Conservation (phyloP, 768 basidiomycete species). For the Podaxis sp. region DNA sequence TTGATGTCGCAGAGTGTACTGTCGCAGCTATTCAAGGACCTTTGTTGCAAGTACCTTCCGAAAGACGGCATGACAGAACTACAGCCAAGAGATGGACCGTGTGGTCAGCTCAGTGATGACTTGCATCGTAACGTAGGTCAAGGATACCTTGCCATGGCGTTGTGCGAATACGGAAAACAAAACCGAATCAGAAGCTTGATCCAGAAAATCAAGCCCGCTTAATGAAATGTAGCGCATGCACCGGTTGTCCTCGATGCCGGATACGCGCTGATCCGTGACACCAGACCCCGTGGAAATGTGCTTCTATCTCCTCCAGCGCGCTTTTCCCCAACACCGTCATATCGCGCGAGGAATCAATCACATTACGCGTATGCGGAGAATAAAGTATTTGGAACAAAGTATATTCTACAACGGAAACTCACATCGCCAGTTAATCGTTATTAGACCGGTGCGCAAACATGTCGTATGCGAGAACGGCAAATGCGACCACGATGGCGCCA, state of each 20-base stretch:
- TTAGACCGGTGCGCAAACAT: constrained; percentile 45
- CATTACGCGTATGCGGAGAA: not conserved
- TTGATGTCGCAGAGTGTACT: not conserved
- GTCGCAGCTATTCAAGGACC: not conserved
- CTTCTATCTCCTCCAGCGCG: not conserved
- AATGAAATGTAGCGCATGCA: too few species aligned
- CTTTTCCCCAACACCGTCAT: not conserved
- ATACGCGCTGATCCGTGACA: not conserved
- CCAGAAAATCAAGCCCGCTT: not conserved
- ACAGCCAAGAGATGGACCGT: not conserved
- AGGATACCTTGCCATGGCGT: not conserved
- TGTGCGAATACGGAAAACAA: not conserved
- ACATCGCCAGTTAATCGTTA: not conserved
- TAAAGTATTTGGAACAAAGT: not conserved
- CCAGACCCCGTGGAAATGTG: not conserved
- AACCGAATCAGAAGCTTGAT: not conserved
- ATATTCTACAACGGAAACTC: not conserved
- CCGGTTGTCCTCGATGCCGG: too few species aligned
- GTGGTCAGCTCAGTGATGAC: not conserved
- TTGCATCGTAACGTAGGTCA: not conserved
- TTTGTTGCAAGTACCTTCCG: not conserved
- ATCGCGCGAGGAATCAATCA: not conserved
- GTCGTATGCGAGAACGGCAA: constrained; percentile 76
- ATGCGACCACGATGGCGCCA: constrained; percentile 77
- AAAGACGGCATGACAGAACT: not conserved